Evolutionary conservation across 306 rosid species (phyloP).

Genomic region (Begonia peltatifolia): DNA sequence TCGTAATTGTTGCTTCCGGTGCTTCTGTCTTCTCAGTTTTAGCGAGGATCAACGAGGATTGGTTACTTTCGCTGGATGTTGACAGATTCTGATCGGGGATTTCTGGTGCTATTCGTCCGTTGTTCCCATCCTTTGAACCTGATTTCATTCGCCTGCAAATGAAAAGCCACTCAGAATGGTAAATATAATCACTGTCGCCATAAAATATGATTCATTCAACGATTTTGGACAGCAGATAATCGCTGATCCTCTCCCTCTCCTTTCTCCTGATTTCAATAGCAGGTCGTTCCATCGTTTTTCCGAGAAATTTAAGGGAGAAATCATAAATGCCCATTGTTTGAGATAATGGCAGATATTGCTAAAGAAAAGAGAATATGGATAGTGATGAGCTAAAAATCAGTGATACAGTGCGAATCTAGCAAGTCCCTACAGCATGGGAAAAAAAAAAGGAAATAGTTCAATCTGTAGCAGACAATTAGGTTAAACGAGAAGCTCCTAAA

Average conservation of each 20-base stretch:
- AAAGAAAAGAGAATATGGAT: too few relatives aligned
- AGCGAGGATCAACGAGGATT: conserved; percentile 7
- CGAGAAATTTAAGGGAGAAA: not conserved
- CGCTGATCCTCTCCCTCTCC: not conserved
- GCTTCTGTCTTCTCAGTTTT: conserved; percentile 13
- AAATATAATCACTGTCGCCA: too few relatives aligned
- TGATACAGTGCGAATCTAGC: too few relatives aligned
- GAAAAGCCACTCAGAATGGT: not conserved
- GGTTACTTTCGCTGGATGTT: conserved; percentile 17
- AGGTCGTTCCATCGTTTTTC: too few relatives aligned
- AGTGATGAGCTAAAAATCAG: too few relatives aligned
- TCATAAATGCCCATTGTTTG: not conserved
- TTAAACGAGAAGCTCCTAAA: too few relatives aligned
- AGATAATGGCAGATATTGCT: too few relatives aligned
- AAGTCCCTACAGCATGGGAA: too few relatives aligned
- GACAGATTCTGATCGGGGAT: conserved; percentile 32
- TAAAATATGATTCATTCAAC: not conserved
- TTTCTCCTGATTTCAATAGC: too few relatives aligned
- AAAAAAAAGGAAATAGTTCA: not conserved
- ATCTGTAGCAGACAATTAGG: too few relatives aligned
- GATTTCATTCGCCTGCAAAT: conserved; percentile 34
- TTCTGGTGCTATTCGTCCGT: conserved; percentile 51
- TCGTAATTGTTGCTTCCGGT: conserved; percentile 3
- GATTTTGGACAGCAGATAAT: not conserved
- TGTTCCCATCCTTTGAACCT: conserved; percentile 46